Conservation (phyloP, 2,329 filamentous ascomycete species). For the Aciculosporium take region DNA sequence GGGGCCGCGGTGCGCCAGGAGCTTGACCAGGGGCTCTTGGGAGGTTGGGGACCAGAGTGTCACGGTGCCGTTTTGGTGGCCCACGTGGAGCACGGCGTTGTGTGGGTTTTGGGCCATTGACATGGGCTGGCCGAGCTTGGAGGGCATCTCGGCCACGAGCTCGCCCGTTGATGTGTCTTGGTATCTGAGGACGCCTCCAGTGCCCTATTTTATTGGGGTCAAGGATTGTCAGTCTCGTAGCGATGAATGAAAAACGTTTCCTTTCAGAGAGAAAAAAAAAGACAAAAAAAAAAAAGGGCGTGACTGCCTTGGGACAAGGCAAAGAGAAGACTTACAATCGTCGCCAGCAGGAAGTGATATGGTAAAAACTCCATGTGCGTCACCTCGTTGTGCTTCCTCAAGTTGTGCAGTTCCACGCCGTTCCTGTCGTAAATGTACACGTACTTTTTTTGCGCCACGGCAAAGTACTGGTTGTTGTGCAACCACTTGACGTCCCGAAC, state of each 20-base stretch:
- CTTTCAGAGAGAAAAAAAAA: not conserved
- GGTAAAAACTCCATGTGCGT: slow-evolving; percentile 90
- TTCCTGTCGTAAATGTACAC: slow-evolving; percentile 91
- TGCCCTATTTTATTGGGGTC: slow-evolving; percentile 36
- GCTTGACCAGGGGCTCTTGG: slow-evolving; percentile 73
- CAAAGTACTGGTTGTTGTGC: slow-evolving; percentile 89
- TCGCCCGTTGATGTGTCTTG: slow-evolving; percentile 91
- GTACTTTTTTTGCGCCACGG: slow-evolving; percentile 89
- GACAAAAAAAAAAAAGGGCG: not conserved
- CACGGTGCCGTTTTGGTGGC: slow-evolving; percentile 89
- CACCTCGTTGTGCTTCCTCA: slow-evolving; percentile 82
- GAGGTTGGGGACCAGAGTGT: slow-evolving; percentile 93
- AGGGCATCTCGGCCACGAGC: slow-evolving; percentile 72
- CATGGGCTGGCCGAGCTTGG: slow-evolving; percentile 69
- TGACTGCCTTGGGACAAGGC: too few relatives aligned
- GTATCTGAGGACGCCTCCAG: slow-evolving; percentile 77
- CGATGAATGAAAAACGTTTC: not conserved
- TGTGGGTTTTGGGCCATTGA: slow-evolving; percentile 78
- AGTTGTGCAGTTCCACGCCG: slow-evolving; percentile 82
- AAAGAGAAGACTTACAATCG: slow-evolving; percentile 45
- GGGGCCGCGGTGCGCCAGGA: slow-evolving; percentile 78
- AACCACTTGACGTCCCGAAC: slow-evolving; percentile 82
- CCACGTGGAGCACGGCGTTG: slow-evolving; percentile 83
- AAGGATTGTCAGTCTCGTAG: not conserved
- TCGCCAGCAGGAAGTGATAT: slow-evolving; percentile 88